Conservation (phyloP, 306 rosid species). For the Prinsepia uniflora region DNA sequence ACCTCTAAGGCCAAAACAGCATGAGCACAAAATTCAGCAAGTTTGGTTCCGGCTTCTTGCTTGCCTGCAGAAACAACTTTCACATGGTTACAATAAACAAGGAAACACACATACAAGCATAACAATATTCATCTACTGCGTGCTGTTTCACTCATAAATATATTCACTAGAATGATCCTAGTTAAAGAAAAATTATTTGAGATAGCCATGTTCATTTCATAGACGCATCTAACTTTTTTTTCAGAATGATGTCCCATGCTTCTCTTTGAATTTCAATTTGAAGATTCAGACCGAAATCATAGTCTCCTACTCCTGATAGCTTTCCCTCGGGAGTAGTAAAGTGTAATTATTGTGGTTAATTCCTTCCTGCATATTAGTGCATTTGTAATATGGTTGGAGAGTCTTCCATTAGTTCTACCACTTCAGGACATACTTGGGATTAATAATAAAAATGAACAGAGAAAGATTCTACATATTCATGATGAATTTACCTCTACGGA, state of each 20-base stretch:
- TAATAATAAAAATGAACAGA: background rate
- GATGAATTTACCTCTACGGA: conserved; percentile 58
- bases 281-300: background rate
- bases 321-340: background rate
- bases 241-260: background rate
- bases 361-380: background rate
- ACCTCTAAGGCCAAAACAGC: conserved; percentile 82
- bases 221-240: background rate
- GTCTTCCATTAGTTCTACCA: no score
- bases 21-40: conserved; percentile 75
- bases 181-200: background rate
- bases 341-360: background rate
- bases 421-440: no score
- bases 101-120: conserved; percentile 5
- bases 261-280: background rate
- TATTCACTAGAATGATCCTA: background rate
- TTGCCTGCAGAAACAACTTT: conserved; percentile 51
- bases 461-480: conserved; percentile 4
- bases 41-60: conserved; percentile 62
- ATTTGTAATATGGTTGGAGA: background rate
- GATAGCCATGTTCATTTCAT: background rate
- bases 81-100: conserved; percentile 18
- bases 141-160: background rate
- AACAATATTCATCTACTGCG: background rate
- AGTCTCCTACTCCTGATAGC: background rate